Evolutionary conservation across 2,329 filamentous ascomycete species (phyloP).

Genomic region (Penicillium sp.): DNA sequence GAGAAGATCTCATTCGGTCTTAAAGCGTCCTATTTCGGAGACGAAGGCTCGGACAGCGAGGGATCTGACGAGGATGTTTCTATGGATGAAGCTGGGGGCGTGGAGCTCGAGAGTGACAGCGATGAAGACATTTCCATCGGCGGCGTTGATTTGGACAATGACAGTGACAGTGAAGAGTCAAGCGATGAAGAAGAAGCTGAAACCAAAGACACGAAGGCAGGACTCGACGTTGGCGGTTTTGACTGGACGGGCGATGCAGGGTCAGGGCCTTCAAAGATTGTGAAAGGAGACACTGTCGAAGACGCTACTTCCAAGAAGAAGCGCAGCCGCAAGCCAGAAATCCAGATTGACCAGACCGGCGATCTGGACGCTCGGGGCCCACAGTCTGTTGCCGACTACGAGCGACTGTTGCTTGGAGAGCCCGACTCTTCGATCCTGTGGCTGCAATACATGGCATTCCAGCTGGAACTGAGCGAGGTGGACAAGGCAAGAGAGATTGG

Average conservation of each 20-base stretch:
- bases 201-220: slow-evolving; percentile 42
- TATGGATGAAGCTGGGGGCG: slow-evolving; percentile 19
- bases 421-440: slow-evolving; percentile 91
- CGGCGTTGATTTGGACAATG: slow-evolving; percentile 43
- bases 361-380: slow-evolving; percentile 85
- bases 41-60: slow-evolving; percentile 39
- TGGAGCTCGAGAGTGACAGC: slow-evolving; percentile 30
- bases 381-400: slow-evolving; percentile 86
- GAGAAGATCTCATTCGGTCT: slow-evolving; percentile 83
- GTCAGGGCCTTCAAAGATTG: slow-evolving; percentile 48
- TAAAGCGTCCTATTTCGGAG: slow-evolving; percentile 85
- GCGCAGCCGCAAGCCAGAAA: slow-evolving; percentile 70
- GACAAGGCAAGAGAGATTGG: slow-evolving; percentile 84
- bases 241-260: slow-evolving; percentile 73
- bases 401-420: slow-evolving; percentile 84
- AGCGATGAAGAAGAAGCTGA: slow-evolving; percentile 46
- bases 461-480: slow-evolving; percentile 85
- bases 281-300: slow-evolving; percentile 49
- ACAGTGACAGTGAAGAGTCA: slow-evolving; percentile 39
- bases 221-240: slow-evolving; percentile 71
- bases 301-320: slow-evolving; percentile 56
- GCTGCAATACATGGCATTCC: slow-evolving; percentile 99
- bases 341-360: slow-evolving; percentile 85
- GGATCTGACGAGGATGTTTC: slow-evolving; percentile 41
- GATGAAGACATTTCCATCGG: slow-evolving; percentile 36